phyloP scores from a whole-genome alignment of 1,139 yeast species.

The Geotrichum reessii region DNA sequence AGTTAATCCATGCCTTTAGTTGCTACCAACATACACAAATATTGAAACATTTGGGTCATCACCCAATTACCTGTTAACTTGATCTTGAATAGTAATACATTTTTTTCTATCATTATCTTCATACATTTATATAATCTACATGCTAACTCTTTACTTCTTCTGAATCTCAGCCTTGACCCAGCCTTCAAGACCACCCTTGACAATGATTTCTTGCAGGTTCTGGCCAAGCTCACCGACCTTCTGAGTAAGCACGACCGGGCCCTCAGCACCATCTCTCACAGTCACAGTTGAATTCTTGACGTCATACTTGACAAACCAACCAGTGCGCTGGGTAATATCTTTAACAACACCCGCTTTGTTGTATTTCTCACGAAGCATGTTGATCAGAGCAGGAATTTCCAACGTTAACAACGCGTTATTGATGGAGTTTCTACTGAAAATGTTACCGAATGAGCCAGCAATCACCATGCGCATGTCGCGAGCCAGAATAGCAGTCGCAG shows the following conservation, averaged over 20 bases:
- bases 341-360: constrained; percentile 40
- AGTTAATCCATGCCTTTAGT: not conserved
- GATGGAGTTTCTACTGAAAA: constrained; percentile 89
- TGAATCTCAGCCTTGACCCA: constrained; percentile 68
- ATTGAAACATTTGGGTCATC: not conserved
- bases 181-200: constrained; percentile 95
- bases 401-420: constrained; percentile 90
- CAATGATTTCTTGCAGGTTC: constrained; percentile 91
- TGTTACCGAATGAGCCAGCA: constrained; percentile 96
- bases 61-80: not conserved
- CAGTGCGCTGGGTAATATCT: constrained; percentile 88
- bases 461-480: constrained; percentile 89
- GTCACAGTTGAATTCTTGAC: constrained; percentile 76
- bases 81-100: not conserved
- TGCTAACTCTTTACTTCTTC: not conserved
- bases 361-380: constrained; percentile 66
- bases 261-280: constrained; percentile 62
- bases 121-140: not conserved
- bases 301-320: constrained; percentile 91
- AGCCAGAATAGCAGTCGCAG: constrained; percentile 94
- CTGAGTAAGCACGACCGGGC: constrained; percentile 61
- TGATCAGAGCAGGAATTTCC: constrained; percentile 83
- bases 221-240: constrained; percentile 95
- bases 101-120: not conserved
- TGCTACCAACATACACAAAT: not conserved